Percentiles rank a stretch among this genome's conserved stretches.
phyloP scores from a whole-genome alignment of 2,329 filamentous ascomycete species.

The Colletotrichum orchidophilum region DNA sequence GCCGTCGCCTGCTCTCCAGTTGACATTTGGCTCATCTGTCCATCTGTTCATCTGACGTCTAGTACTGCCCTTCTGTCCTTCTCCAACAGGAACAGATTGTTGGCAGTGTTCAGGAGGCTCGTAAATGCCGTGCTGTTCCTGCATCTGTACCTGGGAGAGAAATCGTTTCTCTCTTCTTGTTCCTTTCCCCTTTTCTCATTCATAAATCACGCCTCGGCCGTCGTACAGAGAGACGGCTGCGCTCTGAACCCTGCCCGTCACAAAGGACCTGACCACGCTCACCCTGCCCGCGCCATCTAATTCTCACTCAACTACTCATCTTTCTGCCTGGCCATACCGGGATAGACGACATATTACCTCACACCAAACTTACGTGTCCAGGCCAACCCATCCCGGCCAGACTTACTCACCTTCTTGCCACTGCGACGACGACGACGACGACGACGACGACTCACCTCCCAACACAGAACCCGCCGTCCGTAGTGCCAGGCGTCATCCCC shows the following conservation, averaged over 20 bases:
- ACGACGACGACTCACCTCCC: neutral
- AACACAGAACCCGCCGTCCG: neutral
- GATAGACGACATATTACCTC: conserved; percentile 14
- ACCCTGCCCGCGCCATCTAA: neutral
- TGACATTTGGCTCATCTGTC: conserved; percentile 38
- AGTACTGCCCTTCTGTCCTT: conserved; percentile 8
- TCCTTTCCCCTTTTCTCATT: conserved; percentile 21
- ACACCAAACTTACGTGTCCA: neutral
- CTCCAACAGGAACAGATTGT: conserved; percentile 24
- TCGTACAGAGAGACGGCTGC: neutral
- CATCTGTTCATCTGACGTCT: conserved; percentile 37
- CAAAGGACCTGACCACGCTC: conserved; percentile 13
- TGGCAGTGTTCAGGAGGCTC: conserved; percentile 31
- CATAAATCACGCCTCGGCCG: neutral
- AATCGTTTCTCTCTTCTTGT: conserved; percentile 22
- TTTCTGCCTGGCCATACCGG: conserved; percentile 12
- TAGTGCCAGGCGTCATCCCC: neutral
- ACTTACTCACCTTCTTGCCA: neutral
- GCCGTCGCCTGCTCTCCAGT: conserved; percentile 21
- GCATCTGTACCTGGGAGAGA: conserved; percentile 39
- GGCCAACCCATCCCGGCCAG: neutral
- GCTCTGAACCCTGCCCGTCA: neutral
- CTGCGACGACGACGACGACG: neutral
- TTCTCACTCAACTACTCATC: neutral
- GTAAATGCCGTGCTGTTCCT: conserved; percentile 37